phyloP scores from a whole-genome alignment of 2,329 filamentous ascomycete genomes.

The Cadophora malorum region DNA sequence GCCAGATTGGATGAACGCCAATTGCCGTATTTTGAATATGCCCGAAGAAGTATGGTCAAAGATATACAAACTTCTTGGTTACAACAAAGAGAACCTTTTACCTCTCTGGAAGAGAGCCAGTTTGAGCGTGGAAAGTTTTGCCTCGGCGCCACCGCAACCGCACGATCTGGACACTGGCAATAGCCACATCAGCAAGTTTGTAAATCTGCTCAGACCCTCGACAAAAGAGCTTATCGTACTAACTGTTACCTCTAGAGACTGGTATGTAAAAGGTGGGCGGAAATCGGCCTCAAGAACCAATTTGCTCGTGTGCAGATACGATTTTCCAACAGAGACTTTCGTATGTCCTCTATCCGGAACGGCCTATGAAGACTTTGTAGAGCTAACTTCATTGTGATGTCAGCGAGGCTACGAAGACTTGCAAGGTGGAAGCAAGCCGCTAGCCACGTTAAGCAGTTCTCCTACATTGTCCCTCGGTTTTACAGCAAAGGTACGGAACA shows the following conservation, averaged over 20 bases:
- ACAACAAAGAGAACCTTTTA: constrained; percentile 7
- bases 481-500: constrained; percentile 16
- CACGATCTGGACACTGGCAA: constrained; percentile 51
- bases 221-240: constrained; percentile 36
- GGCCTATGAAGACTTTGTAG: background rate
- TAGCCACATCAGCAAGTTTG: constrained; percentile 47
- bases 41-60: background rate
- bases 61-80: background rate
- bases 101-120: constrained; percentile 21
- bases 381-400: background rate
- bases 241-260: constrained; percentile 49
- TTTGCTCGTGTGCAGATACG: constrained; percentile 57
- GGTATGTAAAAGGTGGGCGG: constrained; percentile 56
- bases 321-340: constrained; percentile 57
- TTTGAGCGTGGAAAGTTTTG: constrained; percentile 30
- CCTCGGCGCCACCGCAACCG: background rate
- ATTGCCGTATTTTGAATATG: background rate
- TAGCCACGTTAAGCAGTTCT: constrained; percentile 62
- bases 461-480: constrained; percentile 55
- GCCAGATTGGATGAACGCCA: background rate
- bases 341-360: constrained; percentile 32
- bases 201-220: constrained; percentile 6
- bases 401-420: constrained; percentile 52
- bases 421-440: constrained; percentile 54
- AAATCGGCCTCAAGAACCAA: constrained; percentile 56